Evolutionary conservation across 225 moss, liverwort and hornwort genomes (phyloP), one percentile per base, ranked within the genome.

Genomic region (Polytrichum commune): DNA sequence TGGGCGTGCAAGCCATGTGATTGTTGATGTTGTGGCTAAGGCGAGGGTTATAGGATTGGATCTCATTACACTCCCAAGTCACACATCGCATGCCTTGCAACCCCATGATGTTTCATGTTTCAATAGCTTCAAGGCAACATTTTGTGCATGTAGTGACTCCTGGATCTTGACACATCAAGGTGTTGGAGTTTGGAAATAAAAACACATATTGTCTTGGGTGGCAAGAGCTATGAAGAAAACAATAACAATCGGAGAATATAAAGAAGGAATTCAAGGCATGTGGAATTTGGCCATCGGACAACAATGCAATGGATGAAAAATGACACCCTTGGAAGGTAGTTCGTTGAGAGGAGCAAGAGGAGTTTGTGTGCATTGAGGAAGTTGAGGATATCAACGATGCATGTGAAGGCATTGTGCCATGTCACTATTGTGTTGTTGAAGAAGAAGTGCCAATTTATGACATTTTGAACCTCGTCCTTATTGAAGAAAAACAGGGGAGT

Each of bases 41-140:
- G 5, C 20, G 16, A 55, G 20, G 16, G 2, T 5, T 5, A 16
- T 55, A 16, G 8, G 55, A 1, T 55, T 55, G 55, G 55, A 20
- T 20, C 20, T 55, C 16, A 55, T 55, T 3, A 55, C 70, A 13
- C 56, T 70, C 20, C 70, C 55, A 1, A 26, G 26, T 20, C 55
- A 70, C 56, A 70, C 70, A 25, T 22, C 5, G n/a, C 70, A 70
- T 26, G 29, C 27, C 1, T 32, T 70, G 56, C 70, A 70, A 57
- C 70, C 56, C 10, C 9, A 60, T 20, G 70, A 70, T 27, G 55
- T 70, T 1, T 26, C 58, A 9, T 70, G 70, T 29, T 60, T 60
- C 27, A 56, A 53, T 9, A 25, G 56, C 18, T 18, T 60, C 55
- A n/a, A 70, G 56, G 30, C 23, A 6, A 4, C 57, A 1, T 70